Base-by-base conservation (phyloP, 202 grass and related monocot genomes). In the Dendrocalamus latiflorus region DNA sequence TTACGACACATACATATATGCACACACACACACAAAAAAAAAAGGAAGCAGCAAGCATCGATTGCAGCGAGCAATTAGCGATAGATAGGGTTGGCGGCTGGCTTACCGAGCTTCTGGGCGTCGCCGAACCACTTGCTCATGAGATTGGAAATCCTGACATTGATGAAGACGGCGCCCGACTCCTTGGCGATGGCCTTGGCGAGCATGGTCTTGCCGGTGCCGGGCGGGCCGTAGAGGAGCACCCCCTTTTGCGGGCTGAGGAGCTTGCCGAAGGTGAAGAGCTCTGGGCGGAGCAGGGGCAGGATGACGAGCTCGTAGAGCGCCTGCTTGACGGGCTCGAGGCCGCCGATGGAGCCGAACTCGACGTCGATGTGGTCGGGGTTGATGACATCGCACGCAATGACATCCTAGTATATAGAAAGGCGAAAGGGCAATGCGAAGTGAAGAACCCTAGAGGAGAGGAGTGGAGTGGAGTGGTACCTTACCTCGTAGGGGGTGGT, bases 81-180 rank as follows among this genome's bases (percentile, higher is more conserved):
- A 80, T 28, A 14, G 64, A 22, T n/a, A 71, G 16, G 14, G 20
- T 25, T 11, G 13, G 12, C 24, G 1, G 24, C 8, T 48, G 8
- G 48, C 69, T 84, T 83, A 99, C 96, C 96, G n/a, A 99, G 87
- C 88, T 99, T 99, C 75, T 99, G 96, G 0, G 96, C 93, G 68
- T 99, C n/a, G n/a, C n/a, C n/a, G n/a, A 99, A 99, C 96, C 96
- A 99, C 85, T 99, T 99, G 83, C 93, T 99, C 93, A 99, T 99
- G 89, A 99, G 83, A 74, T 96, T 99, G 36, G 93, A 99, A 13
- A 99, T 81, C 89, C 91, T 99, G 62, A 99, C 88, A 78, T 99
- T 99, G 66, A 99, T 99, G 70, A 99, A 99, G 79, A 99, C 89
- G 57, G 96, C 89, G 30, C 93, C 91, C 1, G 93, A 95, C 68